These are phyloP conservation scores for Heritiera fomes DNA, from an alignment of 345 rosid genomes.

Conservation along the genomic window DNA sequence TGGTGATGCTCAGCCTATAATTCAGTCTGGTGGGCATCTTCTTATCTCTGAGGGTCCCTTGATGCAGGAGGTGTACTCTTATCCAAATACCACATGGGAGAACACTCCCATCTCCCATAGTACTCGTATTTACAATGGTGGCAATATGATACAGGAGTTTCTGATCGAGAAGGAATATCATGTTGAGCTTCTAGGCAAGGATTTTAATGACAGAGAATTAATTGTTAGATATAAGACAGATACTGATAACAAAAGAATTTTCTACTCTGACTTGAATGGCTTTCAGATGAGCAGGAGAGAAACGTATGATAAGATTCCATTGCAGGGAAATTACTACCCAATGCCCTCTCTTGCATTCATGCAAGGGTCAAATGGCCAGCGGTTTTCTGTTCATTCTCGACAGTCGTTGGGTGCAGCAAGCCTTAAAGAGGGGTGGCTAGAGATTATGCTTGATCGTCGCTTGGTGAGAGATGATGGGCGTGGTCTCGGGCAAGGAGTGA, in stretches of 20 bases:
- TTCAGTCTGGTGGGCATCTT: slow-evolving; percentile 58
- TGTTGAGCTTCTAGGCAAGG: slow-evolving; percentile 73
- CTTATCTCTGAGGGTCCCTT: slow-evolving; percentile 71
- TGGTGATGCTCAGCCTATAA: slow-evolving; percentile 73
- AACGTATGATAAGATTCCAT: slow-evolving; percentile 88
- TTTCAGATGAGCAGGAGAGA: slow-evolving; percentile 99
- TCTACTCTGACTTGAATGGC: slow-evolving; percentile 93
- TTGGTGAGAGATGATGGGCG: slow-evolving; percentile 87
- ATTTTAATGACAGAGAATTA: slow-evolving; percentile 78
- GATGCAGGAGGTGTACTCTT: slow-evolving; percentile 82
- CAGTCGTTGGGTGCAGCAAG: slow-evolving; percentile 85
- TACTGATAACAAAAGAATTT: slow-evolving; percentile 58
- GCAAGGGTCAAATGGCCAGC: slow-evolving; percentile 78
- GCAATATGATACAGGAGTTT: slow-evolving; percentile 53
- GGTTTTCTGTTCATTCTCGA: slow-evolving; percentile 89
- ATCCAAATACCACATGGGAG: slow-evolving; percentile 71
- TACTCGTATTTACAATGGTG: slow-evolving; percentile 74
- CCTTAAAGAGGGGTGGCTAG: slow-evolving; percentile 85
- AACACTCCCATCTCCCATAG: slow-evolving; percentile 72
- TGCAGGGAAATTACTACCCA: slow-evolving; percentile 98
- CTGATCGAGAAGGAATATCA: slow-evolving; percentile 88
- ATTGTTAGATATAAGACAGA: slow-evolving; percentile 84
- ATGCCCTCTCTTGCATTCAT: slow-evolving; percentile 95
- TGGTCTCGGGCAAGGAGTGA: slow-evolving; percentile 97
- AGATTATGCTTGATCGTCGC: slow-evolving; percentile 95